A percentile compares a stretch with the other conserved stretches of the same genome.
Evolutionary conservation across 2,329 filamentous ascomycete species (phyloP).

Genomic region (Talaromyces sp.): DNA sequence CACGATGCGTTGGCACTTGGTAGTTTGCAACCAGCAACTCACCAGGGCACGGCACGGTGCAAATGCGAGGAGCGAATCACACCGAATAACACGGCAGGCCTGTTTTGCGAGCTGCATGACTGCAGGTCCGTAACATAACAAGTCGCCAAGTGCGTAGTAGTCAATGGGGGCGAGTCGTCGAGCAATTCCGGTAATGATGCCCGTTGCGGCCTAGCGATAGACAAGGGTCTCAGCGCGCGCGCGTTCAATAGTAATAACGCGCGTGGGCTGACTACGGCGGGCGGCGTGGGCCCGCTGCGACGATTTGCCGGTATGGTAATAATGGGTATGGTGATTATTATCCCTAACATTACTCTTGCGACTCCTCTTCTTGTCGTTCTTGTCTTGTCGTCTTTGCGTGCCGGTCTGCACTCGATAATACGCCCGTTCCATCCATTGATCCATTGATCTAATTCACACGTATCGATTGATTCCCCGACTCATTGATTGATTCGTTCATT

Average conservation of each 20-base stretch:
- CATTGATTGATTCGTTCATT: background rate
- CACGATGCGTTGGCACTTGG: background rate
- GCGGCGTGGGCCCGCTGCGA: conserved; percentile 7
- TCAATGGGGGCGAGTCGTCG: too few species aligned
- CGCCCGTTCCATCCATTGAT: too few species aligned
- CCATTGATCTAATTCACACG: background rate
- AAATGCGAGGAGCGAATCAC: background rate
- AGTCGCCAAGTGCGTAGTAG: too few species aligned
- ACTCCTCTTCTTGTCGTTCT: background rate
- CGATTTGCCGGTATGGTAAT: background rate
- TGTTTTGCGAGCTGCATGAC: too few species aligned
- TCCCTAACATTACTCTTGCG: too few species aligned
- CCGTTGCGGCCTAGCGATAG: background rate
- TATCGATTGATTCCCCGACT: background rate
- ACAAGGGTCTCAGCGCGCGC: background rate
- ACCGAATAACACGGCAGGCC: background rate
- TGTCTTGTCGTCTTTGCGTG: conserved; percentile 2
- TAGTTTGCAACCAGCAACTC: background rate
- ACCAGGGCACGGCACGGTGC: background rate
- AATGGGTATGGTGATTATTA: too few species aligned
- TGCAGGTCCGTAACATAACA: too few species aligned
- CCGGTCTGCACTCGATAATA: background rate
- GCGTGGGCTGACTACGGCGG: conserved; percentile 1
- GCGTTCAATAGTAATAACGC: background rate
- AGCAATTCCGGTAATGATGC: background rate